Evolutionary conservation across 2,329 filamentous ascomycete genomes (phyloP).

Genomic region (Diaporthe sp.): DNA sequence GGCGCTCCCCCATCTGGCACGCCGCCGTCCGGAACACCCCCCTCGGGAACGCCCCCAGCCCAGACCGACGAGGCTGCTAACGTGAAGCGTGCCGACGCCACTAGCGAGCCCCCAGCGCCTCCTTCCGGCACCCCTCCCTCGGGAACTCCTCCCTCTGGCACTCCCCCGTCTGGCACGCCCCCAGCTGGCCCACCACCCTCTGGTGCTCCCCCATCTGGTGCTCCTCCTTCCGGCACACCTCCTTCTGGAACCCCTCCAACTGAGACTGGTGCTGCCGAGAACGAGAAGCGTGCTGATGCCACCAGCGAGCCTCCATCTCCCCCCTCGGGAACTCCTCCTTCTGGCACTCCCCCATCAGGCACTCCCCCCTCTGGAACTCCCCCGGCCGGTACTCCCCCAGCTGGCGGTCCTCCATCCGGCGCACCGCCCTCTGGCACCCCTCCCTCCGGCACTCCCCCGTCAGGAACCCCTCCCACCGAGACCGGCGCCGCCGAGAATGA

Average conservation of each 20-base stretch:
- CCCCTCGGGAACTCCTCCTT: background rate
- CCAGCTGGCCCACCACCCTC: background rate
- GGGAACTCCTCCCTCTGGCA: background rate
- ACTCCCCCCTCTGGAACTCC: background rate
- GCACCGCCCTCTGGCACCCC: background rate
- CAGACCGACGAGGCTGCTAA: background rate
- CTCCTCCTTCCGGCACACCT: background rate
- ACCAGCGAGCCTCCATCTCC: background rate
- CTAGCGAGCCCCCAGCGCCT: background rate
- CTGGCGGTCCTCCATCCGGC: background rate
- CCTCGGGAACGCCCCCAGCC: conserved; percentile 5
- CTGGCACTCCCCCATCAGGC: background rate
- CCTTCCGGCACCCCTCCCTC: background rate
- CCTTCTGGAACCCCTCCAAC: background rate
- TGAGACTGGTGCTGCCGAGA: background rate
- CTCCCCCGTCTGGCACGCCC: background rate
- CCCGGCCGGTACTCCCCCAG: background rate
- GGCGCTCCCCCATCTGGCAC: background rate
- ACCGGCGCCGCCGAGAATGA: background rate
- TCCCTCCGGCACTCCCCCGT: background rate
- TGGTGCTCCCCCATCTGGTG: background rate
- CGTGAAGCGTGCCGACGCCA: background rate
- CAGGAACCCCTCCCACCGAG: background rate
- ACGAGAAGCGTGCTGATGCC: background rate
- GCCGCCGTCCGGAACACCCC: conserved; percentile 1